phyloP scores from a whole-genome alignment of 441 rosid species.

The Populus trichocarpa region DNA sequence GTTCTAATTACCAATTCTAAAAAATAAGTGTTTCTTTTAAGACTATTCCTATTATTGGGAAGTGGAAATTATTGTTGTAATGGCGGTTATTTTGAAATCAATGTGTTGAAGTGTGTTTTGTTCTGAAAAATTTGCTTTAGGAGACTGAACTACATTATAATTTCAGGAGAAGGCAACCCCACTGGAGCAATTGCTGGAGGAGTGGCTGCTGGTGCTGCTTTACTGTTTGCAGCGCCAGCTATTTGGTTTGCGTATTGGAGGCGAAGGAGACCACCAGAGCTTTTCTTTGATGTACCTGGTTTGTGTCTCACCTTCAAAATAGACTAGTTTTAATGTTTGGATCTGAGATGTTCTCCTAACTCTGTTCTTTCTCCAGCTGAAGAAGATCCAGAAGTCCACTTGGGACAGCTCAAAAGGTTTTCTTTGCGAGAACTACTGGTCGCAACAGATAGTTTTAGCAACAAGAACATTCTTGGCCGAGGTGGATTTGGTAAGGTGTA shows the following conservation, averaged over 20 bases:
- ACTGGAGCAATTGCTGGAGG: slow-evolving; percentile 92
- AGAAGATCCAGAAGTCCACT: slow-evolving; percentile 88
- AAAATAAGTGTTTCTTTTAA: background rate
- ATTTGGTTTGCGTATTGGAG: slow-evolving; percentile 89
- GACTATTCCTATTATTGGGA: background rate
- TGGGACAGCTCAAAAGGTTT: slow-evolving; percentile 85
- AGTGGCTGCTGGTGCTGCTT: slow-evolving; percentile 91
- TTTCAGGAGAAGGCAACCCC: slow-evolving; percentile 54
- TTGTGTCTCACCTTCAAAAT: slow-evolving; percentile 24
- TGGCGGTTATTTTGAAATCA: background rate
- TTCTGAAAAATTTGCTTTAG: background rate
- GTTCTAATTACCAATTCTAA: background rate
- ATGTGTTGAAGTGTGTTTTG: background rate
- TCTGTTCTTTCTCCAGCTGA: slow-evolving; percentile 43
- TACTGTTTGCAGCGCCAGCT: slow-evolving; percentile 85
- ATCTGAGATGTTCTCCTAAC: slow-evolving; percentile 7
- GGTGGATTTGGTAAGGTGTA: slow-evolving; percentile 96
- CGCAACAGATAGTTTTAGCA: slow-evolving; percentile 84
- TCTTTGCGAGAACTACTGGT: slow-evolving; percentile 88
- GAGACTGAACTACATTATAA: background rate
- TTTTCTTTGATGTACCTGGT: slow-evolving; percentile 91
- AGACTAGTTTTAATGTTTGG: background rate
- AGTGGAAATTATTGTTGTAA: slow-evolving; percentile 2
- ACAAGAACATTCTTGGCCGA: slow-evolving; percentile 79
- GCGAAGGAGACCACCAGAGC: slow-evolving; percentile 66